These are phyloP conservation scores for Kwoniella bestiolae DNA, from an alignment of 768 basidiomycete genomes.

Conservation along the genomic window DNA sequence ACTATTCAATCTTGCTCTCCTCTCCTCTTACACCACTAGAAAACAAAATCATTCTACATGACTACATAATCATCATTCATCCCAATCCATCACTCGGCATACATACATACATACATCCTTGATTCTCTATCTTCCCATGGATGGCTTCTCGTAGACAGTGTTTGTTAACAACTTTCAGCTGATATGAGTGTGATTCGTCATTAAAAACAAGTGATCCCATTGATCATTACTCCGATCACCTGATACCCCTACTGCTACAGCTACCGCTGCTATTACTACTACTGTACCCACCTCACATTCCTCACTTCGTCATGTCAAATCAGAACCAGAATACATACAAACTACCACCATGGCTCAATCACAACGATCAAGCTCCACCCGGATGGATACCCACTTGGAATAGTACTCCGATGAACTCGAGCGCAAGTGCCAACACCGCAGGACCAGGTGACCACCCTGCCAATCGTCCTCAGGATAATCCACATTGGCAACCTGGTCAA, in stretches of 20 bases:
- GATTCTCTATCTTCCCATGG: neutral
- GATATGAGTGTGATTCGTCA: no score
- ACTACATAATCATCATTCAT: no score
- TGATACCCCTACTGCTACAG: neutral
- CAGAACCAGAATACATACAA: neutral
- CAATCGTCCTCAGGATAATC: neutral
- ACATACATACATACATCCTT: neutral
- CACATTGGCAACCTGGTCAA: neutral
- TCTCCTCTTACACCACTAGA: no score
- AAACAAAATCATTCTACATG: no score
- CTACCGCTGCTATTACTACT: neutral
- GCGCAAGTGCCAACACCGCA: neutral
- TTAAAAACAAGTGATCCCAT: no score
- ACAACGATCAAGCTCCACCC: neutral
- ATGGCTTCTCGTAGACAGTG: no score
- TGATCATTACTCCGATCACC: no score
- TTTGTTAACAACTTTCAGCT: no score
- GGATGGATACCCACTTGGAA: conserved; percentile 8
- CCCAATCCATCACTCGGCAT: no score
- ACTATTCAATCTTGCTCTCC: no score
- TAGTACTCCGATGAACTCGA: neutral
- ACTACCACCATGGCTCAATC: neutral
- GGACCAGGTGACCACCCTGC: neutral
- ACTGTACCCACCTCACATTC: neutral
- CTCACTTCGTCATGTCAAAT: neutral